phyloP scores from a whole-genome alignment of 2,329 filamentous ascomycete species.

The Sporothrix luriei region DNA sequence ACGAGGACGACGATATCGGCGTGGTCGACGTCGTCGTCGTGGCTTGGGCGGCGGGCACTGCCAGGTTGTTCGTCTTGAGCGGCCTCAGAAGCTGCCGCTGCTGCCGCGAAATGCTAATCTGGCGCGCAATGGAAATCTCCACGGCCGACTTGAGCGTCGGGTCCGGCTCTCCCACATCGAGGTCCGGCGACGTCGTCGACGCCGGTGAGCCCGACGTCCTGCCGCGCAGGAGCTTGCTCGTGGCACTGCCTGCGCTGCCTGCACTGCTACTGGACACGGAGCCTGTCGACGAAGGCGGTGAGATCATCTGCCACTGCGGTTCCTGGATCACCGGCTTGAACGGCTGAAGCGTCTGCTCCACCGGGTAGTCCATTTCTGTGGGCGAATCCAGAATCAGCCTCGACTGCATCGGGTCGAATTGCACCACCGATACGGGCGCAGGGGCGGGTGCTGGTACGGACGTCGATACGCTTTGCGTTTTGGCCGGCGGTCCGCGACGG shows the following conservation, averaged over 20 bases:
- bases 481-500: background rate
- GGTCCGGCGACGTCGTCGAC: constrained; percentile 43
- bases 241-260: constrained; percentile 34
- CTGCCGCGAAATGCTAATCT: constrained; percentile 66
- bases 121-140: constrained; percentile 67
- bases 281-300: constrained; percentile 42
- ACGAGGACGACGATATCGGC: background rate
- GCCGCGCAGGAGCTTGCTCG: constrained; percentile 18
- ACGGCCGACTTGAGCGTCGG: constrained; percentile 57
- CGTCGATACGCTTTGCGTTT: constrained; percentile 20
- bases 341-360: constrained; percentile 35
- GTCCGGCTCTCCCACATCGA: constrained; percentile 47
- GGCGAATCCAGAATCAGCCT: constrained; percentile 50
- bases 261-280: constrained; percentile 29
- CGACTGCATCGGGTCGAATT: constrained; percentile 45
- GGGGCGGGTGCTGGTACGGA: background rate
- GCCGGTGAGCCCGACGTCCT: constrained; percentile 34
- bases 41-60: constrained; percentile 23
- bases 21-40: background rate
- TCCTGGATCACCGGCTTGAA: constrained; percentile 47
- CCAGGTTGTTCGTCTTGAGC: constrained; percentile 46
- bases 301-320: constrained; percentile 54
- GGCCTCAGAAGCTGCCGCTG: constrained; percentile 63
- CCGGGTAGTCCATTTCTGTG: constrained; percentile 36
- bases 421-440: constrained; percentile 28